Evolutionary conservation across 106 monocot species (phyloP).

Genomic region (Phalaenopsis aphrodite): DNA sequence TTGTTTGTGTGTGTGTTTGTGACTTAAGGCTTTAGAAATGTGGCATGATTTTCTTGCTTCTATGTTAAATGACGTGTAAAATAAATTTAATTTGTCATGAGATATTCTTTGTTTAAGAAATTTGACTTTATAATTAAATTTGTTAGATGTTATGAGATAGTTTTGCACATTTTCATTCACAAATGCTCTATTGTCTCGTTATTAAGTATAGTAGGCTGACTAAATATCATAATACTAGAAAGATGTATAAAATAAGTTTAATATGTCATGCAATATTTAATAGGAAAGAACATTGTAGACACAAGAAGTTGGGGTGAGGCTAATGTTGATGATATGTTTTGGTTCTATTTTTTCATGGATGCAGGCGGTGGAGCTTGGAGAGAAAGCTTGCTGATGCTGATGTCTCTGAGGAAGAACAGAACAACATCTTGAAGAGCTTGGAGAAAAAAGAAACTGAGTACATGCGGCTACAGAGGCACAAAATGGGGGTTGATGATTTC

Average conservation of each 20-base stretch:
- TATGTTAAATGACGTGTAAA: too few species aligned
- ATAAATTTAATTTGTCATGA: too few species aligned
- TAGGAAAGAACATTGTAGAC: not conserved
- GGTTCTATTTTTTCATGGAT: not conserved
- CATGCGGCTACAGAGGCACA: slow-evolving; percentile 74
- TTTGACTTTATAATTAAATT: not conserved
- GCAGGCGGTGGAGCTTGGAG: slow-evolving; percentile 63
- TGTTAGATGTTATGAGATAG: not conserved
- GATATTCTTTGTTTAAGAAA: not conserved
- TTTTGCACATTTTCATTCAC: not conserved
- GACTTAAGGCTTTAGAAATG: too few species aligned
- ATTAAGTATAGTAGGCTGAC: not conserved
- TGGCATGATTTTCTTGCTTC: too few species aligned
- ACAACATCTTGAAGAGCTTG: slow-evolving; percentile 57
- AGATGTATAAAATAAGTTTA: not conserved
- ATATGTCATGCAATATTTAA: not conserved
- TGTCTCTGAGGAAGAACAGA: slow-evolving; percentile 73
- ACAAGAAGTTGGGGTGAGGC: not conserved
- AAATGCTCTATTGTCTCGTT: not conserved
- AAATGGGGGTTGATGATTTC: slow-evolving; percentile 79
- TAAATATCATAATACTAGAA: not conserved
- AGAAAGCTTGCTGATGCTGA: slow-evolving; percentile 81
- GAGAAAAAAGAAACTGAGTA: slow-evolving; percentile 82
- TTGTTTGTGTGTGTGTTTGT: too few species aligned
- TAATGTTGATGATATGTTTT: not conserved